phyloP scores from a whole-genome alignment of 441 rosid species.

The Erodium chrysanthum region DNA sequence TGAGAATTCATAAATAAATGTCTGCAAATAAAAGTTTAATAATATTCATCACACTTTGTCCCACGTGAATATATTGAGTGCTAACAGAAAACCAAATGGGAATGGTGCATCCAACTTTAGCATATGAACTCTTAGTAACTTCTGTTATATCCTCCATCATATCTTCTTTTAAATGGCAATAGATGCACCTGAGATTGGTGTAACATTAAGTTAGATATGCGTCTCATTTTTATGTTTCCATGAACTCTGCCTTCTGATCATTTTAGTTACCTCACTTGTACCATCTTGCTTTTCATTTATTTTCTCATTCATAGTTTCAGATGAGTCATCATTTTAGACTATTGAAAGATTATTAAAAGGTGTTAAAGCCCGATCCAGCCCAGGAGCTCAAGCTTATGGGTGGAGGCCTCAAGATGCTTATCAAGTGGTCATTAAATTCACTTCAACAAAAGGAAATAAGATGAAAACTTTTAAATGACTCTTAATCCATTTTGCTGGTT shows the following conservation, averaged over 20 bases:
- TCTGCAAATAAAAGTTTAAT: background rate
- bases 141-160: background rate
- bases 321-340: background rate
- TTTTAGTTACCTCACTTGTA: background rate
- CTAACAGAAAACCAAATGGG: background rate
- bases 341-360: background rate
- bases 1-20: background rate
- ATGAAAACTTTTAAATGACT: conserved; percentile 10
- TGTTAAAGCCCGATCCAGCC: too few relatives aligned
- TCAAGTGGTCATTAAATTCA: too few relatives aligned
- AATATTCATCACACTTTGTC: background rate
- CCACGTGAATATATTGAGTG: background rate
- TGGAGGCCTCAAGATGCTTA: too few relatives aligned
- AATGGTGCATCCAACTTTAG: background rate
- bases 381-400: too few relatives aligned
- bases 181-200: background rate
- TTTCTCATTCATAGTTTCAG: background rate
- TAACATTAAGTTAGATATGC: background rate
- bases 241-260: background rate
- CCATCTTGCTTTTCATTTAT: background rate
- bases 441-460: background rate
- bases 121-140: background rate
- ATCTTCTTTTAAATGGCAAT: background rate
- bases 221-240: background rate
- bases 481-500: conserved; percentile 19